A percentile compares a stretch with the other conserved stretches of the same genome.
These are phyloP conservation scores for Nakazawaea siamensis DNA, from an alignment of 805 yeast species.

Conservation along the genomic window DNA sequence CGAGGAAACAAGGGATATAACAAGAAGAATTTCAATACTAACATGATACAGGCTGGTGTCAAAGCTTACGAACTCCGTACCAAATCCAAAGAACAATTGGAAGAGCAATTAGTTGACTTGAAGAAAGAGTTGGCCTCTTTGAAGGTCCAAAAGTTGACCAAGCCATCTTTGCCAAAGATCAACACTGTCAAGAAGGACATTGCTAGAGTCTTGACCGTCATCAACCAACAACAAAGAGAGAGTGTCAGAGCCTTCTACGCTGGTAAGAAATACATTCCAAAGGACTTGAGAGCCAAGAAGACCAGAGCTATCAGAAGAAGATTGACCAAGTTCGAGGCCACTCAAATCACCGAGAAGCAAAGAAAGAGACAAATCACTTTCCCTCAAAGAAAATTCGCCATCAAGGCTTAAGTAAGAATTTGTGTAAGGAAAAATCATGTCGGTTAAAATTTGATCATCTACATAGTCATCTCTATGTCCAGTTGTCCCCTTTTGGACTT, in stretches of 20 bases:
- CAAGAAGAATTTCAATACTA: too few species aligned
- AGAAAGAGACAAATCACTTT: constrained; percentile 88
- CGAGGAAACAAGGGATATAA: background rate
- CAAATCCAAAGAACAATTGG: constrained; percentile 95
- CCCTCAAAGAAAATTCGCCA: constrained; percentile 98
- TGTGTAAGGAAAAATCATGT: background rate
- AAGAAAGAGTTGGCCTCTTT: constrained; percentile 94
- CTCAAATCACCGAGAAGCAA: constrained; percentile 78
- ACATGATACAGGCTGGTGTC: constrained; percentile 77
- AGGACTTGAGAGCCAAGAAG: constrained; percentile 98
- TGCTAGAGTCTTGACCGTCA: constrained; percentile 96
- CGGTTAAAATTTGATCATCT: background rate
- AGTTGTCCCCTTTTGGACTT: constrained; percentile 24
- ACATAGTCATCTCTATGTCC: background rate
- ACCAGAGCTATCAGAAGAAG: constrained; percentile 99
- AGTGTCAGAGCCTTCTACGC: constrained; percentile 91
- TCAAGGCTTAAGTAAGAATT: constrained; percentile 84
- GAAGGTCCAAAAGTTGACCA: constrained; percentile 91
- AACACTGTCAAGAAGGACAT: constrained; percentile 96
- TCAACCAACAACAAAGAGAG: constrained; percentile 94
- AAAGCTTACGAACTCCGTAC: constrained; percentile 95
- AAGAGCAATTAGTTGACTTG: constrained; percentile 87
- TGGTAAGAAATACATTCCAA: constrained; percentile 93
- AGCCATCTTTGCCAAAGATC: constrained; percentile 92
- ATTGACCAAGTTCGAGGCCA: constrained; percentile 81